Evolutionary conservation across 2,329 filamentous ascomycete genomes (phyloP), one percentile per base, ranked within the genome.

Genomic region (Fusarium citri): DNA sequence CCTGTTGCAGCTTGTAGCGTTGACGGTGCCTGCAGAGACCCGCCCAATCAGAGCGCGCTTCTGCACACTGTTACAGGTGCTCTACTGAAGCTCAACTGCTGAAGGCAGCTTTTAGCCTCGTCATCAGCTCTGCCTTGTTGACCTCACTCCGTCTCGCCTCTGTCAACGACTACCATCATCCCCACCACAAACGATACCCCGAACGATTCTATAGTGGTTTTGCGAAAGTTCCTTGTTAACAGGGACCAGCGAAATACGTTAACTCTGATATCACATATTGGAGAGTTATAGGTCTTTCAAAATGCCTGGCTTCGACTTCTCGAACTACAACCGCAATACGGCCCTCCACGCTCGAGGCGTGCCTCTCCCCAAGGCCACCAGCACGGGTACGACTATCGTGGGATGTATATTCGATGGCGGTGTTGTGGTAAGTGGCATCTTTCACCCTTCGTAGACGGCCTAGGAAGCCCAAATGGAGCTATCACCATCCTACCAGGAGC

Each of bases 251-350:
- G 41, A 58, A 59, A 30, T 14, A 28, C 55, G 20, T 45, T 31
- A 51, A 25, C 63, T 64, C 59, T 50, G 20, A 55, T 48, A 61
- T 58, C 55, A 62, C 53, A 55, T 43, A 61, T 55, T 55, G 48
- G 64, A 64, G 28, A 64, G 64, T 55, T 56, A 49, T 51, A 72
- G 55, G 54, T 66, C 55, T 51, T 66, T 66, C 83, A 91, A 78
- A 77, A 99, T 99, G 96, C 91, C 93, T 77, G 94, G 94, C 85
- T 97, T 98, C 88, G 94, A 98, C 86, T 99, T 99, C 88, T 97
- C 94, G 82, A 99, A 99, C 88, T 96, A 98, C 89, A 97, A 97
- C 89, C 94, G 96, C 86, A 99, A 99, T 89, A 90, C 92, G 80
- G 95, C 95, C 72, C 90, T 99, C 75, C 95, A 98, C 82, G 94